A percentile compares a stretch with the other conserved stretches of the same genome.
These are phyloP conservation scores for Backusella tarrabulga DNA, from an alignment of 192 early-diverging fungal species.

Conservation along the genomic window DNA sequence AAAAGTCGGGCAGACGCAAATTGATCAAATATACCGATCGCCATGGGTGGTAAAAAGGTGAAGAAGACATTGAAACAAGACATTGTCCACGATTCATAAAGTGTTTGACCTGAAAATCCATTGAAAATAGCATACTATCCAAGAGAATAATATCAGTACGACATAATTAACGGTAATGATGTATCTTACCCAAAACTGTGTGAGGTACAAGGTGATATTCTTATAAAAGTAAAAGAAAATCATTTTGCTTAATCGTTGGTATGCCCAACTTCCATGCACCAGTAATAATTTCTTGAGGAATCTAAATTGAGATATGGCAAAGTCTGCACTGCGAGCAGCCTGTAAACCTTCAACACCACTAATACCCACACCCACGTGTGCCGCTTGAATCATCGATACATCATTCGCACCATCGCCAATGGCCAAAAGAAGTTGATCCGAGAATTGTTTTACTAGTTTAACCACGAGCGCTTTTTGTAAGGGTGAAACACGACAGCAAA, in stretches of 20 bases:
- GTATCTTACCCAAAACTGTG: constrained; percentile 84
- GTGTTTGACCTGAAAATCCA: constrained; percentile 88
- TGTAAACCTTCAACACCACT: constrained; percentile 92
- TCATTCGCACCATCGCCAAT: constrained; percentile 98
- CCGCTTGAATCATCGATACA: constrained; percentile 96
- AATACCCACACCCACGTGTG: constrained; percentile 94
- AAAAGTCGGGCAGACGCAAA: constrained; percentile 83
- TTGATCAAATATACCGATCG: constrained; percentile 93
- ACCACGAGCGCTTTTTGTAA: constrained; percentile 95
- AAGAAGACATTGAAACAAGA: constrained; percentile 91
- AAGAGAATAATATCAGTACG: not conserved
- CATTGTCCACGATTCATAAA: constrained; percentile 93
- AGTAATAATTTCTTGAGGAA: constrained; percentile 88
- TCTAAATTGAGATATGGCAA: constrained; percentile 94
- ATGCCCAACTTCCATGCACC: constrained; percentile 93
- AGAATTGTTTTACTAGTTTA: constrained; percentile 87
- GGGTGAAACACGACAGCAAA: constrained; percentile 96
- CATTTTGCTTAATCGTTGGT: constrained; percentile 88
- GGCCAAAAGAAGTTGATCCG: constrained; percentile 81
- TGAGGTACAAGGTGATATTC: constrained; percentile 93
- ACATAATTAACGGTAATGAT: no score
- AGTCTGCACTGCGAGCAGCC: constrained; percentile 92
- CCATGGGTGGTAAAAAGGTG: constrained; percentile 85
- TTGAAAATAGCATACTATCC: constrained; percentile 73
- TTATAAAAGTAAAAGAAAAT: constrained; percentile 98